Evolutionary conservation across 176 grass and related monocot genomes (phyloP), one percentile per base, ranked within the genome.

Genomic region (Aegilops bicornis): DNA sequence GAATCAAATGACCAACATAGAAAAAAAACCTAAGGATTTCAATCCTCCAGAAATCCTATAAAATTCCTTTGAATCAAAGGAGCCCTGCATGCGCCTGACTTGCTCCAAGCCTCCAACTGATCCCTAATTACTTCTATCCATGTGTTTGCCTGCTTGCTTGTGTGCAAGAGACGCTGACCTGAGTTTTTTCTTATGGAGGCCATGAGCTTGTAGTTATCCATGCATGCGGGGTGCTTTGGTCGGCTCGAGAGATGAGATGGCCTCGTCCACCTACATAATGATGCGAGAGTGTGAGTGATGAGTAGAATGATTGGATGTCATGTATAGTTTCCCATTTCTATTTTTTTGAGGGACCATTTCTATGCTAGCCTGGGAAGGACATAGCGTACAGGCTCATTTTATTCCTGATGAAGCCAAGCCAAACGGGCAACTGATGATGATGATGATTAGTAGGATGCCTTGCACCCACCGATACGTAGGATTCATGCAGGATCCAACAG

Each of bases 81-180:
- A n/a, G n/a, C n/a, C n/a, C n/a, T n/a, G n/a, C 47, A 0, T 22
- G 10, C 47, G n/a, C 1, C 23, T 29, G 40, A 74, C 42, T 74
- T 5, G 72, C n/a, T n/a, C n/a, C n/a, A n/a, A n/a, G n/a, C n/a
- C 73, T 54, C 73, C 48, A 76, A 54, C 73, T 20, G 73, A 54
- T 54, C 27, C 16, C 73, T 76, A 54, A 8, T 76, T 76, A 54
- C 45, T 50, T 52, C 15, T 13, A 31, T 3, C 1, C 73, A 75
- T 50, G 42, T 0, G n/a, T 48, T 31, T 76, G 45, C 59, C 22
- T 10, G 58, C 43, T 76, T 52, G 43, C 73, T 16, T 43, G 36
- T 61, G 8, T 23, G 22, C 17, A 61, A 61, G 54, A 22, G 58
- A 61, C 52, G 2, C 52, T 7, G 52, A 0, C 52, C 17, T 2